Evolutionary conservation across 2,329 filamentous ascomycete species (phyloP).

Genomic region (Cadophora gregata): DNA sequence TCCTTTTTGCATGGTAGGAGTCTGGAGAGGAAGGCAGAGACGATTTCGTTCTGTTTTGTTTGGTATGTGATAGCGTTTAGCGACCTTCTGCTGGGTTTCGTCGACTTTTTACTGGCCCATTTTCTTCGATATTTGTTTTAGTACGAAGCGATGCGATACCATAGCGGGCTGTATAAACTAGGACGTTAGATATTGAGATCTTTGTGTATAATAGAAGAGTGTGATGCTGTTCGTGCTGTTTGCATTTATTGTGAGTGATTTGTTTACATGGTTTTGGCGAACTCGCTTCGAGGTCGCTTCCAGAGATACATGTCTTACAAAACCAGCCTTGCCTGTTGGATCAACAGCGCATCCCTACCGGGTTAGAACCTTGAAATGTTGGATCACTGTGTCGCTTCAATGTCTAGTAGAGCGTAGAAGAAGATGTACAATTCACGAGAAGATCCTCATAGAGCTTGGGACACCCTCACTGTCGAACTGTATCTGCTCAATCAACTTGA

Average conservation of each 20-base stretch:
- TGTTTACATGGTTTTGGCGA: background rate
- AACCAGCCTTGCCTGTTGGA: background rate
- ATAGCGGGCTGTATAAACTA: background rate
- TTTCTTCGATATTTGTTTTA: slow-evolving; percentile 1
- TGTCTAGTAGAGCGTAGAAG: too few species aligned
- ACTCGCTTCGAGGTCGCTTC: background rate
- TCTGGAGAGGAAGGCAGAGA: background rate
- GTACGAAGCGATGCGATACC: slow-evolving; percentile 8
- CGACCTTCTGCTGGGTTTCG: slow-evolving; percentile 4
- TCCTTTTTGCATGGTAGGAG: background rate
- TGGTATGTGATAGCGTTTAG: slow-evolving; percentile 34
- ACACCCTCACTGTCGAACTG: too few species aligned
- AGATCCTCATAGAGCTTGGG: too few species aligned
- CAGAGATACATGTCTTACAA: background rate
- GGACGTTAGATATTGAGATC: background rate
- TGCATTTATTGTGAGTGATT: background rate
- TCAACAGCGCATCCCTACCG: background rate
- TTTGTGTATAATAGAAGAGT: background rate
- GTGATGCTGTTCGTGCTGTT: background rate
- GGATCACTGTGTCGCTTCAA: too few species aligned
- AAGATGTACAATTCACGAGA: too few species aligned
- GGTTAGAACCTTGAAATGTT: too few species aligned
- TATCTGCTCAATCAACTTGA: too few species aligned
- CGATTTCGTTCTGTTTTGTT: background rate
- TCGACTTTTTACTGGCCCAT: background rate